Evolutionary conservation across 225 moss, liverwort and hornwort species (phyloP).

Genomic region (Bryum argenteum): DNA sequence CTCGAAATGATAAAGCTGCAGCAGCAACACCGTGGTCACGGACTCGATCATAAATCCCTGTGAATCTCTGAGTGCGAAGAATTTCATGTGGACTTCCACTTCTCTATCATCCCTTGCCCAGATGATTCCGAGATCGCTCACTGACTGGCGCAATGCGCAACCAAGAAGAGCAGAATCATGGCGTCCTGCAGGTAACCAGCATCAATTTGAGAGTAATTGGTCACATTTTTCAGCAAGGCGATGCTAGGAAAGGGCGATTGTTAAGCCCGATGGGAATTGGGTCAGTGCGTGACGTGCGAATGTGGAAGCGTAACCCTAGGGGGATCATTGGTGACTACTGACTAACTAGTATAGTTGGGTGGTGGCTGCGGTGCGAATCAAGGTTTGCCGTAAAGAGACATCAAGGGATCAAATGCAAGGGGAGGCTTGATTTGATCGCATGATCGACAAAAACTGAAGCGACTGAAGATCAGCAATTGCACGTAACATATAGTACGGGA

Average conservation of each 20-base stretch:
- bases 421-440: neutral
- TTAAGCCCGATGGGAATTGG: no score
- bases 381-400: neutral
- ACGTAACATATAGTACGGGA: neutral
- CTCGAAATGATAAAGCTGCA: constrained; percentile 6
- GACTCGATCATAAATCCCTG: no score
- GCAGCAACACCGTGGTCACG: neutral
- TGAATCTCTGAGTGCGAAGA: neutral
- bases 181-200: no score
- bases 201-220: neutral
- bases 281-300: neutral
- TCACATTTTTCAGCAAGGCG: no score
- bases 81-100: constrained; percentile 25
- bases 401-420: neutral
- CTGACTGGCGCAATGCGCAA: constrained; percentile 1
- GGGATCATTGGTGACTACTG: neutral
- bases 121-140: neutral
- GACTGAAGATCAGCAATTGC: neutral
- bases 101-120: constrained; percentile 14
- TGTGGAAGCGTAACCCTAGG: neutral
- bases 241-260: no score
- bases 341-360: neutral
- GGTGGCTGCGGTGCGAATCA: neutral
- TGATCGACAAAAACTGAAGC: neutral
- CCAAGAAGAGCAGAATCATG: neutral